Percentiles rank a stretch among this genome's conserved stretches.
Evolutionary conservation across 345 rosid genomes (phyloP).

Genomic region (Pistacia vera): DNA sequence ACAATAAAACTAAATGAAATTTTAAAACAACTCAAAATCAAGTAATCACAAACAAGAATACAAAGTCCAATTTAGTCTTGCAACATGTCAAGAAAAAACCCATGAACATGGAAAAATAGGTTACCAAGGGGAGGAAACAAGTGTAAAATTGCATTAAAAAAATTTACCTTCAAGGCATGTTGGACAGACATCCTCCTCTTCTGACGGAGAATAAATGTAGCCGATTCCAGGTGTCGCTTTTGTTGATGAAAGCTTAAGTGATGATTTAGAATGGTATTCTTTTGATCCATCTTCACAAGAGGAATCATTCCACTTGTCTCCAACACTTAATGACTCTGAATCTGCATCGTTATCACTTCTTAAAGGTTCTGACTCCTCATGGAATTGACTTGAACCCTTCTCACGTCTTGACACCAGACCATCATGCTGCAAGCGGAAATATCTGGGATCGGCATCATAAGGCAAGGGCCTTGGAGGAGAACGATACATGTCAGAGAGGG

Average conservation of each 20-base stretch:
- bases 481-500: slow-evolving; percentile 78
- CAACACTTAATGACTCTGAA: slow-evolving; percentile 56
- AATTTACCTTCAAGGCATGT: slow-evolving; percentile 95
- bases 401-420: slow-evolving; percentile 70
- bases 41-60: neutral
- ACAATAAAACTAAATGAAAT: neutral
- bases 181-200: slow-evolving; percentile 96
- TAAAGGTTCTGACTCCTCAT: slow-evolving; percentile 85
- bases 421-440: slow-evolving; percentile 53
- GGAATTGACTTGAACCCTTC: slow-evolving; percentile 84
- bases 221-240: slow-evolving; percentile 48
- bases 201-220: slow-evolving; percentile 52
- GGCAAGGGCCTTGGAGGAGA: slow-evolving; percentile 98
- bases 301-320: slow-evolving; percentile 68
- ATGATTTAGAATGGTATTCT: slow-evolving; percentile 55
- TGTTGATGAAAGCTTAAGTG: slow-evolving; percentile 49
- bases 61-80: neutral
- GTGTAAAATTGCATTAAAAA: slow-evolving; percentile 13
- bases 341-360: slow-evolving; percentile 59
- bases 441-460: slow-evolving; percentile 81
- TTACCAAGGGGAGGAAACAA: neutral
- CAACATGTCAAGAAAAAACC: neutral
- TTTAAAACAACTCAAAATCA: neutral
- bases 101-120: neutral
- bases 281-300: slow-evolving; percentile 63